A percentile compares a stretch with the other conserved stretches of the same genome.
phyloP scores from a whole-genome alignment of 148 eudicot species.

The Rhododendron williamsianum region DNA sequence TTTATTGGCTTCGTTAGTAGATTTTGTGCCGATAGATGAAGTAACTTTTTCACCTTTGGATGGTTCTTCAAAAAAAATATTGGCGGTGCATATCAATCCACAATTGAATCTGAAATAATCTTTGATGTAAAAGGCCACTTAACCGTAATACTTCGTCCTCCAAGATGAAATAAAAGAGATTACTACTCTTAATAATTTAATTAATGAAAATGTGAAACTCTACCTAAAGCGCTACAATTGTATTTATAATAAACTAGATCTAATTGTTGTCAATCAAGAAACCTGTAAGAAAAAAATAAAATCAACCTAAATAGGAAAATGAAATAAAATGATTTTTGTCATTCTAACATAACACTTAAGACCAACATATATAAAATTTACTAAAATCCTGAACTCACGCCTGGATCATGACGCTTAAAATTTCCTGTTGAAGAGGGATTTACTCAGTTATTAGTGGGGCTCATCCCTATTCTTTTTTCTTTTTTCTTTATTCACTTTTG shows the following conservation, averaged over 20 bases:
- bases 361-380: background rate
- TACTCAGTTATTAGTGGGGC: background rate
- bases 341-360: background rate
- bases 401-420: background rate
- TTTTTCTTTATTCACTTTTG: background rate
- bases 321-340: background rate
- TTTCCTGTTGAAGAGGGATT: background rate
- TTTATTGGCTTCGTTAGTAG: no score
- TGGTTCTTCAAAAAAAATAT: no score
- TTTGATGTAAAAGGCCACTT: no score
- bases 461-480: background rate
- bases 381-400: background rate
- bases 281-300: background rate
- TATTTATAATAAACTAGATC: background rate
- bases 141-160: background rate
- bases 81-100: no score
- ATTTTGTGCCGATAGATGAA: no score
- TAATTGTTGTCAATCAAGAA: background rate
- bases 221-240: background rate
- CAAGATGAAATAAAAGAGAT: background rate
- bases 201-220: background rate
- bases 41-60: no score
- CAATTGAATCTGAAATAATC: no score
- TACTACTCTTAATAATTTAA: no score
- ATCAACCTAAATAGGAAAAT: background rate